A percentile compares a stretch with the other conserved stretches of the same genome.
phyloP scores from a whole-genome alignment of 1,284 basidiomycete genomes.

The Puccinia hordei region DNA sequence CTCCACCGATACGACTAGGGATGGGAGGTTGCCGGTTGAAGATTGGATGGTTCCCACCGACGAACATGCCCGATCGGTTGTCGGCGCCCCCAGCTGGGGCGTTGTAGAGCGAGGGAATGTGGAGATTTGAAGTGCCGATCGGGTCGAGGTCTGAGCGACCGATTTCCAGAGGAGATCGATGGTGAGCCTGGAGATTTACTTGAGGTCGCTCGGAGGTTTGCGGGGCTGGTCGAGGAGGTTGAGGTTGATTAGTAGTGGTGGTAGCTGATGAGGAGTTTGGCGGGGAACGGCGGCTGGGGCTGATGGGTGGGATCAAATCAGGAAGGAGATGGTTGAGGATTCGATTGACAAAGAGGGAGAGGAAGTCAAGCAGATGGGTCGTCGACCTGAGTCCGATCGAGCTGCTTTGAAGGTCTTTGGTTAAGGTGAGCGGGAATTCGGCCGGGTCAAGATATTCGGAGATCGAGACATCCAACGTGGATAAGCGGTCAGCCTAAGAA shows the following conservation, averaged over 20 bases:
- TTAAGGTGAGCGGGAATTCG: conserved; percentile 27
- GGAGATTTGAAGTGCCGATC: conserved; percentile 62
- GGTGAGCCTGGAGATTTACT: conserved; percentile 52
- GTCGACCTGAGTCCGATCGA: conserved; percentile 69
- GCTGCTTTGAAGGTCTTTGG: neutral
- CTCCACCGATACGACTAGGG: conserved; percentile 60
- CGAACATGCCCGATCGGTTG: conserved; percentile 78
- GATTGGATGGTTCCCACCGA: conserved; percentile 82
- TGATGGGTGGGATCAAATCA: conserved; percentile 64
- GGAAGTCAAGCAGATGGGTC: conserved; percentile 72
- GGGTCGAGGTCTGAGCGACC: conserved; percentile 81
- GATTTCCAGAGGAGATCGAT: conserved; percentile 68
- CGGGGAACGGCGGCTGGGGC: conserved; percentile 53
- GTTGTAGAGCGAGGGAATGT: conserved; percentile 53
- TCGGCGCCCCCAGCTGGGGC: conserved; percentile 55
- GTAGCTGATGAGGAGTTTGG: conserved; percentile 12
- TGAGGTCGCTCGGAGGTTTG: neutral
- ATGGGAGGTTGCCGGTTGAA: conserved; percentile 63
- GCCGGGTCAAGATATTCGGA: conserved; percentile 31
- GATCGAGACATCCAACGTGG: conserved; percentile 33
- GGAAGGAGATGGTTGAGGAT: conserved; percentile 75
- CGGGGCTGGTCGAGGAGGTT: neutral
- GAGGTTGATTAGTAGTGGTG: neutral
- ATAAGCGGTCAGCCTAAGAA: conserved; percentile 25
- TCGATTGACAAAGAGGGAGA: conserved; percentile 70